phyloP scores from a whole-genome alignment of 1,139 yeast genomes.

The Pichia sp. region DNA sequence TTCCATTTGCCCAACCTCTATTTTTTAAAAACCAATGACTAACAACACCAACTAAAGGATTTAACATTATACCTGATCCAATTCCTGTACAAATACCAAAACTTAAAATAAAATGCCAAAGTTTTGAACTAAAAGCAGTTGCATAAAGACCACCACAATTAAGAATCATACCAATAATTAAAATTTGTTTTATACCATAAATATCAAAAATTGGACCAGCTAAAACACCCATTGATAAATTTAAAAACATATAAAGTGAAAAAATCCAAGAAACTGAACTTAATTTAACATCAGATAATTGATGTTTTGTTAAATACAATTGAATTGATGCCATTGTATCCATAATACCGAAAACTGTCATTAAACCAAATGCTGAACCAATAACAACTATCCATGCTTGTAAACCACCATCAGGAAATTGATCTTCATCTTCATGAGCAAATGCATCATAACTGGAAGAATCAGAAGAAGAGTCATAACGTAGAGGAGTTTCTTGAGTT shows the following conservation, averaged over 20 bases:
- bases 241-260: conserved; percentile 49
- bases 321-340: conserved; percentile 65
- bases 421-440: conserved; percentile 24
- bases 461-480: background rate
- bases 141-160: conserved; percentile 48
- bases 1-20: conserved; percentile 53
- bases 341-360: conserved; percentile 58
- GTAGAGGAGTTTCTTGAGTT: conserved; percentile 4
- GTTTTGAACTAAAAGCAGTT: conserved; percentile 44
- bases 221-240: conserved; percentile 48
- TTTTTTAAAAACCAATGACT: conserved; percentile 57
- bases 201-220: conserved; percentile 63
- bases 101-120: conserved; percentile 53
- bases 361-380: conserved; percentile 59
- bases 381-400: conserved; percentile 49
- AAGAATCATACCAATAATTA: conserved; percentile 41
- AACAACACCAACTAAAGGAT: conserved; percentile 53
- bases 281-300: conserved; percentile 39
- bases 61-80: conserved; percentile 51
- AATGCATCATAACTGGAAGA: conserved; percentile 18
- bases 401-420: conserved; percentile 56
- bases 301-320: conserved; percentile 52
- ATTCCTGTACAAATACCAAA: conserved; percentile 52
- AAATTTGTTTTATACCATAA: conserved; percentile 45
- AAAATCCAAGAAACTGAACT: conserved; percentile 62